Base-by-base conservation (phyloP, 2,329 filamentous ascomycete genomes). In the Verticillium zaregamsianum region DNA sequence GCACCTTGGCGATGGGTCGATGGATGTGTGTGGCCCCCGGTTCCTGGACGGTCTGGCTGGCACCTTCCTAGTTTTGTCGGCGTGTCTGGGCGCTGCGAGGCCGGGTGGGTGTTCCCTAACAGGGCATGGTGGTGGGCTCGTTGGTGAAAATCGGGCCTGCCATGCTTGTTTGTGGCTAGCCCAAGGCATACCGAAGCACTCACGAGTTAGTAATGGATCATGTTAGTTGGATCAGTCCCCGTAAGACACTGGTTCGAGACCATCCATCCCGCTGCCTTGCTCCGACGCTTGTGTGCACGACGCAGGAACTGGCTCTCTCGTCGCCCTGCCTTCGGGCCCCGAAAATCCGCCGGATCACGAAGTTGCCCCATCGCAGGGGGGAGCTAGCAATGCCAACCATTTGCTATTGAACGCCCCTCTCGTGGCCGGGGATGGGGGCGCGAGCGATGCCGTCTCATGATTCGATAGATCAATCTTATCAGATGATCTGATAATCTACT, bases 381-480 rank as follows among this genome's bases (percentile, higher is more conserved):
- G 11, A 52, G 20, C 45, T 52, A 52, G 45, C 45, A 52, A 9
- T 4, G 20, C 45, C 20, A 52, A 25, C 20, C 20, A 12, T 52
- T 5, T 52, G 45, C n/a, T 58, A 58, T 58, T 49, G 57, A 49
- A 31, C 57, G 39, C 57, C 37, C 55, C 57, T 31, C 57, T 58
- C 37, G 14, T 15, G n/a, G 49, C 39, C 25, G 15, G 37, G 37
- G 20, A 25, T 25, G 12, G 3, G 12, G 45, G n/a, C 20, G 45
- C 45, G 45, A 52, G 45, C 20, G 9, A 25, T 3, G n/a, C 45
- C 9, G 8, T 12, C 6, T 2, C 35, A 4, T 31, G 23, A 58
- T 58, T 58, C 25, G 57, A 17, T 12, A 49, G 37, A 58, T 58
- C 39, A 49, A 58, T 58, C 57, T 58, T 58, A 58, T 58, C 57